Percentiles rank a stretch among this genome's conserved stretches.
These are phyloP conservation scores for Penstemon newberryi DNA, from an alignment of 257 asterid species.

Conservation along the genomic window DNA sequence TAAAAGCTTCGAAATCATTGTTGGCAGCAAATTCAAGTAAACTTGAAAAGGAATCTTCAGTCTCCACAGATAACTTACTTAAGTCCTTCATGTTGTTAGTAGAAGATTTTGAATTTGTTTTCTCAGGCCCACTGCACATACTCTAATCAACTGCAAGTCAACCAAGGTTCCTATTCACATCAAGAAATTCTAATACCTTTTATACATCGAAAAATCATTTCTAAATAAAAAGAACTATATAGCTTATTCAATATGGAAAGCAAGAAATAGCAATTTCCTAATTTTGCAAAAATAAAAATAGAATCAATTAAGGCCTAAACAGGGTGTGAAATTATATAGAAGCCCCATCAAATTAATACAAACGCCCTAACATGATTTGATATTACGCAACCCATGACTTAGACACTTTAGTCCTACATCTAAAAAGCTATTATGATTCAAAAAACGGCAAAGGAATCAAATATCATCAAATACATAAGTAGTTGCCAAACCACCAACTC, in stretches of 20 bases:
- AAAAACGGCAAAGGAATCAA: not conserved
- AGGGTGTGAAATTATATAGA: not conserved
- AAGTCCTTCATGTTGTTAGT: conserved; percentile 38
- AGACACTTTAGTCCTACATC: not conserved
- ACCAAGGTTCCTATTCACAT: conserved; percentile 24
- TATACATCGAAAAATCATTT: too few species aligned
- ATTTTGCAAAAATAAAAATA: not conserved
- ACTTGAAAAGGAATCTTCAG: conserved; percentile 72
- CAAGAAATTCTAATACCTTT: not conserved
- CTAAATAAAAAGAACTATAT: too few species aligned
- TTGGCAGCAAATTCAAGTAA: conserved; percentile 85
- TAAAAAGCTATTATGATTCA: not conserved
- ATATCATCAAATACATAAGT: not conserved
- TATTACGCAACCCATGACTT: not conserved
- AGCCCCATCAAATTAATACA: not conserved
- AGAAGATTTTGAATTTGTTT: conserved; percentile 35
- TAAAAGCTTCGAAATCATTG: conserved; percentile 72
- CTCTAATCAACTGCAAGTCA: conserved; percentile 50
- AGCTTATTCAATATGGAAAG: not conserved
- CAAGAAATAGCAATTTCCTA: not conserved
- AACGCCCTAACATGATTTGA: not conserved
- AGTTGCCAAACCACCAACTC: not conserved
- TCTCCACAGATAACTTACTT: conserved; percentile 52
- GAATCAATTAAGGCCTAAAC: conserved; percentile 1
- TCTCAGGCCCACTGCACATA: conserved; percentile 59